These are phyloP conservation scores for Miamiensis avidus DNA, from an alignment of 169 alveolate genomes.

Conservation along the genomic window DNA sequence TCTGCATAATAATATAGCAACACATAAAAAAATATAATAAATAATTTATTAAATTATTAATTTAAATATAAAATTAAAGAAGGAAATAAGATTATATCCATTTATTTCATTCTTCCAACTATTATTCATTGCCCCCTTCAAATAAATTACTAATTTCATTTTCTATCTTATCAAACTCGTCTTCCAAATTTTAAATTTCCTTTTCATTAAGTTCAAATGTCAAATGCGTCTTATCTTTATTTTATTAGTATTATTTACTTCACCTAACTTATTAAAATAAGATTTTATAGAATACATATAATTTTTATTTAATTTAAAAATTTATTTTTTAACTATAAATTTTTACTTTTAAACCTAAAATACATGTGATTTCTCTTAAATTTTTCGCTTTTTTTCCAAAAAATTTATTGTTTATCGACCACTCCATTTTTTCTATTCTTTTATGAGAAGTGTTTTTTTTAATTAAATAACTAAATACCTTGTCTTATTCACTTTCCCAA, in stretches of 20 bases:
- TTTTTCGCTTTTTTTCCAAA: constrained; percentile 17
- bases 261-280: too few species aligned
- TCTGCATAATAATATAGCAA: too few species aligned
- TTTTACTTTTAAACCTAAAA: constrained; percentile 10
- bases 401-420: constrained; percentile 22
- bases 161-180: neutral
- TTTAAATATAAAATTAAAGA: too few species aligned
- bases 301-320: too few species aligned
- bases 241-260: neutral
- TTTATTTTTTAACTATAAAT: too few species aligned
- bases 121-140: too few species aligned
- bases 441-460: constrained; percentile 10
- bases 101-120: too few species aligned
- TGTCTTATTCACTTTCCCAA: constrained; percentile 15
- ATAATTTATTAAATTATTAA: too few species aligned
- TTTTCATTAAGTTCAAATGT: constrained; percentile 6
- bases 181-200: neutral
- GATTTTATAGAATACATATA: too few species aligned
- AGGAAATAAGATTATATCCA: too few species aligned
- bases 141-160: neutral
- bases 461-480: constrained; percentile 1
- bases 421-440: constrained; percentile 20
- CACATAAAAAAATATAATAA: too few species aligned
- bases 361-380: constrained; percentile 14
- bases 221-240: neutral